Evolutionary conservation across 176 grass and related monocot species (phyloP).

Genomic region (Oropetium thomaeum): DNA sequence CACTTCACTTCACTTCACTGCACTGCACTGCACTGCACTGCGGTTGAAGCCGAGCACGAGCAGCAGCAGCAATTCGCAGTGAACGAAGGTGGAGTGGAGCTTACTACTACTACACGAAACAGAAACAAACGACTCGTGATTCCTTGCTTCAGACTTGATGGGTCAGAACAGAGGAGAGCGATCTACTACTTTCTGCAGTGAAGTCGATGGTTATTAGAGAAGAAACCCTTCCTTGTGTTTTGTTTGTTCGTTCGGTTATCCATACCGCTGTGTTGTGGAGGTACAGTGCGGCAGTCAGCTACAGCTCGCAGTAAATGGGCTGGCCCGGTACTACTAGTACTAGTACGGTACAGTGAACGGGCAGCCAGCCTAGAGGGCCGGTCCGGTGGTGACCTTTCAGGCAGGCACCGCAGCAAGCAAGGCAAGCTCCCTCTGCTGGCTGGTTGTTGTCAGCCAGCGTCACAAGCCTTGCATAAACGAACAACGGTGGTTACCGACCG

Average conservation of each 20-base stretch:
- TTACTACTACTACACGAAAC: neutral
- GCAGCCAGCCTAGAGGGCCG: no score
- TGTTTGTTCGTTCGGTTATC: no score
- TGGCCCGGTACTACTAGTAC: no score
- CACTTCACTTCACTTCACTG: neutral
- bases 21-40: neutral
- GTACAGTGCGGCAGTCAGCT: neutral
- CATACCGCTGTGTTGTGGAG: no score
- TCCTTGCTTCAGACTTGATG: neutral
- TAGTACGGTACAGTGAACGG: neutral
- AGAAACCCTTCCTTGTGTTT: no score
- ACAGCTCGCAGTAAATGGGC: neutral
- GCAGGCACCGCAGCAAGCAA: no score
- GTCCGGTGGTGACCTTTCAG: neutral
- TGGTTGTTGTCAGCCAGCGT: neutral
- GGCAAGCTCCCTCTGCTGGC: no score
- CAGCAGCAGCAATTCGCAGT: no score
- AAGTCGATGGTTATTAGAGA: no score
- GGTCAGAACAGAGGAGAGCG: neutral
- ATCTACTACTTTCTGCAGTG: no score
- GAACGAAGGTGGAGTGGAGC: neutral
- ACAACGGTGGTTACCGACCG: neutral
- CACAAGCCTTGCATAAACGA: neutral
- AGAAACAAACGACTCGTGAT: neutral
- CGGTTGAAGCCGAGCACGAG: no score